Conservation (phyloP, 2,329 filamentous ascomycete genomes). For the Colletotrichum paranaense region DNA sequence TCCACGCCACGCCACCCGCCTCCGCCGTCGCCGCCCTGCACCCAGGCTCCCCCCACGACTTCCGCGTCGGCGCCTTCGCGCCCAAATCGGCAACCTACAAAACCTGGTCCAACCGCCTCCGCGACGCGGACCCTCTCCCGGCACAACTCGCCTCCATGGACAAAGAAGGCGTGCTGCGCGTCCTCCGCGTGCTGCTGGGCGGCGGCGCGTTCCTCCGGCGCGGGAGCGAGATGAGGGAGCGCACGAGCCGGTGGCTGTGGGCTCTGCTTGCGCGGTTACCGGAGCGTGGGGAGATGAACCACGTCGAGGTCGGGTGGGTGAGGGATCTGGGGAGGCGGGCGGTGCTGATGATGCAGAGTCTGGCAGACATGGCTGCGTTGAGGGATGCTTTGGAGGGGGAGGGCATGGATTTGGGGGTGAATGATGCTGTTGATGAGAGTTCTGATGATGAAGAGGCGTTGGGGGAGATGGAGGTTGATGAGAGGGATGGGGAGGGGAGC, state of each 20-base stretch:
- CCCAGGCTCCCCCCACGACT: conserved; percentile 57
- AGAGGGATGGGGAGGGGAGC: conserved; percentile 41
- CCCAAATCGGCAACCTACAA: conserved; percentile 60
- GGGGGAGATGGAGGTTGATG: conserved; percentile 45
- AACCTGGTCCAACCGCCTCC: conserved; percentile 64
- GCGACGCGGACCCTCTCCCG: conserved; percentile 66
- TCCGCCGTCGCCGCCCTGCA: conserved; percentile 64
- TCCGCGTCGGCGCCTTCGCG: conserved; percentile 65
- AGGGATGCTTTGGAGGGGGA: conserved; percentile 54
- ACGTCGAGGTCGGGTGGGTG: conserved; percentile 79
- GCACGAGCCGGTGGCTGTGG: conserved; percentile 88
- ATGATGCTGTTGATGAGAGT: conserved; percentile 60
- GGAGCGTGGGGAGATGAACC: conserved; percentile 79
- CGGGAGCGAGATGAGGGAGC: conserved; percentile 68
- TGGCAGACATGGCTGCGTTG: conserved; percentile 64
- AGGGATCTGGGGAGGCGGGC: conserved; percentile 85
- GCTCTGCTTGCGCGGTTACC: conserved; percentile 80
- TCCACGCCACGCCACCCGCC: conserved; percentile 67
- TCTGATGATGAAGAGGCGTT: conserved; percentile 50
- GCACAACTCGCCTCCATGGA: conserved; percentile 73
- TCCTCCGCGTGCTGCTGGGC: conserved; percentile 74
- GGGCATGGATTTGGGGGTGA: conserved; percentile 51
- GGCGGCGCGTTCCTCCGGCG: conserved; percentile 73
- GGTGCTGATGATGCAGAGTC: conserved; percentile 66
- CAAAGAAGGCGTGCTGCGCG: conserved; percentile 72